These are phyloP conservation scores for Pleurotus tuoliensis DNA, from an alignment of 768 basidiomycete genomes.

Conservation along the genomic window DNA sequence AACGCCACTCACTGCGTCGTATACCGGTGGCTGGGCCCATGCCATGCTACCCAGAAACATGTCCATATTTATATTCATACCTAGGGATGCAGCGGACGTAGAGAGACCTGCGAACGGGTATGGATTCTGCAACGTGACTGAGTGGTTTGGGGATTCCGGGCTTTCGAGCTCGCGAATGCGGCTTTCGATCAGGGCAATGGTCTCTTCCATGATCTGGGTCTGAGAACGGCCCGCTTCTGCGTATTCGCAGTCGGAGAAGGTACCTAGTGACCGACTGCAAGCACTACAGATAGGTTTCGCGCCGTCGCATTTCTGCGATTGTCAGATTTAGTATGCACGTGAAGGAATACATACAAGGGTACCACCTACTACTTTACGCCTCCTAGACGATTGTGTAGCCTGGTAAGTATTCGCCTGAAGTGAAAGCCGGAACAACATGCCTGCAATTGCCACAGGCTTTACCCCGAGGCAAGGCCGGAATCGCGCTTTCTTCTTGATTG, in stretches of 20 bases:
- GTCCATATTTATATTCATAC: background rate
- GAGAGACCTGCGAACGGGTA: slow-evolving; percentile 18
- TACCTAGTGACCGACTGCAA: slow-evolving; percentile 40
- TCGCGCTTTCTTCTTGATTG: no score
- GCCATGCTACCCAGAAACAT: background rate
- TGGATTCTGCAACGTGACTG: slow-evolving; percentile 33
- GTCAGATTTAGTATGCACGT: background rate
- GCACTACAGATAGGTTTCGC: slow-evolving; percentile 47
- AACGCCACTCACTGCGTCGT: background rate
- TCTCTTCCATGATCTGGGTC: slow-evolving; percentile 47
- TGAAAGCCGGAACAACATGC: background rate
- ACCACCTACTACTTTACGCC: background rate
- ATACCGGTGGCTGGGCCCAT: background rate
- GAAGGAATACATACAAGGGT: background rate
- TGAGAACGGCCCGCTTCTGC: slow-evolving; percentile 41
- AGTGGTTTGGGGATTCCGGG: slow-evolving; percentile 18
- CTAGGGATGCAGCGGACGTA: background rate
- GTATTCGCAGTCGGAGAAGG: slow-evolving; percentile 62
- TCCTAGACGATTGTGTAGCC: background rate
- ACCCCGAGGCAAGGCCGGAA: background rate
- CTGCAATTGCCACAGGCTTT: background rate
- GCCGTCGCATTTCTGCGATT: slow-evolving; percentile 51
- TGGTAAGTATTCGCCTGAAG: background rate
- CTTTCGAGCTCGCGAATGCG: slow-evolving; percentile 45
- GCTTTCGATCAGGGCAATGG: slow-evolving; percentile 40